Base-by-base conservation (phyloP, 2,329 filamentous ascomycete species). In the Triangularia setosa region DNA sequence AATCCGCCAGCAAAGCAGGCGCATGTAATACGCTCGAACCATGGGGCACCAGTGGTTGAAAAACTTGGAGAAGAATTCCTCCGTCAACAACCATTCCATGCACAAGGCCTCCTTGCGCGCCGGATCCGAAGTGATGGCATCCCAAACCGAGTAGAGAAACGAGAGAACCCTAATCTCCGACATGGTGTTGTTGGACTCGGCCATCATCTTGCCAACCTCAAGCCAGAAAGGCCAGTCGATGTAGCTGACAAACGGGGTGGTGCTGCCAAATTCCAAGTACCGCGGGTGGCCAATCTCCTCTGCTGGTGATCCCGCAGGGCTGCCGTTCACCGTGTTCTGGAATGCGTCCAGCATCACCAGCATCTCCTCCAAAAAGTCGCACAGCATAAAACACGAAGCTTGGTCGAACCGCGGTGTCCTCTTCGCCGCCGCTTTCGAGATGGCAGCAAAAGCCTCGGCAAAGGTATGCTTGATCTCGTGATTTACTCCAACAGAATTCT, bases 21-120 rank as follows among this genome's bases (percentile, higher is more conserved):
- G 91, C 85, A 96, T 95, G 74, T 90, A 97, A 75, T 97, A 97
- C 14, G 92, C 90, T 66, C 93, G 86, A 23, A 97, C 92, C 93
- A 97, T 96, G 0, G 93, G 92, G 72, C 92, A 96, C 93, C 93
- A 97, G 72, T 97, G 92, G 73, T 90, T 94, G 78, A 97, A 97
- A 66, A 92, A 88, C 66, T 86, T 87, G 72, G 91, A 87, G 74
- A 97, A 97, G 1, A 90, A 84, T 25, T 88, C 82, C 61, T 90
- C 88, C 6, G 88, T 84, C 12, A 97, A 79, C 44, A 97, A 78
- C 81, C 95, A 93, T 23, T 87, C 86, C 27, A 90, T 72, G 73
- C 91, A 96, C 18, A 96, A 74, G 14, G 83, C 79, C 63, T 84
- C 81, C 75, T 94, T 96, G 58, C 90, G 84, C 59, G 80, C 78